Evolutionary conservation across 352 stramenopile genomes (phyloP).

Genomic region (Pythium folliculosum): DNA sequence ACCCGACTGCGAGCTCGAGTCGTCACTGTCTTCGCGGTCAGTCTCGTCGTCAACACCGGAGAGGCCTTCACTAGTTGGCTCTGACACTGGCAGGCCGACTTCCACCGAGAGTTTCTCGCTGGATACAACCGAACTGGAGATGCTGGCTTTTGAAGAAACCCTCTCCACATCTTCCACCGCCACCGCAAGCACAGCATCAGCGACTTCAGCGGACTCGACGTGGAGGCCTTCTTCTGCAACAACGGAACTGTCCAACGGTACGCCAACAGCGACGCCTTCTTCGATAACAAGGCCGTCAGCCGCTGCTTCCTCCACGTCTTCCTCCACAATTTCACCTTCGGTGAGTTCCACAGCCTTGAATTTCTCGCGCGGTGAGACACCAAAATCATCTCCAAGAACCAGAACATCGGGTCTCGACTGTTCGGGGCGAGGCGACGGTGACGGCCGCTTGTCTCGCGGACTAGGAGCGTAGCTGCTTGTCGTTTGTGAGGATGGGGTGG

Average conservation of each 20-base stretch:
- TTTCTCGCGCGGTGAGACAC: conserved; percentile 1
- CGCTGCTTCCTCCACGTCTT: background rate
- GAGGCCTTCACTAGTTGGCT: background rate
- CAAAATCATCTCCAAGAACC: background rate
- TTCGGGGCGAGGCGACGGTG: background rate
- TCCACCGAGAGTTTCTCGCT: conserved; percentile 5
- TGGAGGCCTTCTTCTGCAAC: background rate
- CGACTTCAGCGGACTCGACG: conserved; percentile 7
- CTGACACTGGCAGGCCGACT: conserved; percentile 14
- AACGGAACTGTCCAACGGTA: conserved; percentile 14
- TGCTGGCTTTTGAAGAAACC: background rate
- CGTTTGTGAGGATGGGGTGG: background rate
- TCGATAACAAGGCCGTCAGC: conserved; percentile 5
- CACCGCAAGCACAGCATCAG: conserved; percentile 3
- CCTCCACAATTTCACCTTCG: background rate
- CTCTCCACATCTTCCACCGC: background rate
- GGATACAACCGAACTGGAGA: background rate
- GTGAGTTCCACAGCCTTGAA: conserved; percentile 5
- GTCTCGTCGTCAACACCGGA: background rate
- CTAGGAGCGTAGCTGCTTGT: background rate
- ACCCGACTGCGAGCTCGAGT: conserved; percentile 17
- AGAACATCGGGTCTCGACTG: background rate
- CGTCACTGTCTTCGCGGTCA: conserved; percentile 20
- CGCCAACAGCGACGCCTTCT: conserved; percentile 22
- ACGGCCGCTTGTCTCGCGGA: conserved; percentile 1